These are phyloP conservation scores for Helotiales sp. DNA, from an alignment of 2,329 filamentous ascomycete species.

Conservation along the genomic window DNA sequence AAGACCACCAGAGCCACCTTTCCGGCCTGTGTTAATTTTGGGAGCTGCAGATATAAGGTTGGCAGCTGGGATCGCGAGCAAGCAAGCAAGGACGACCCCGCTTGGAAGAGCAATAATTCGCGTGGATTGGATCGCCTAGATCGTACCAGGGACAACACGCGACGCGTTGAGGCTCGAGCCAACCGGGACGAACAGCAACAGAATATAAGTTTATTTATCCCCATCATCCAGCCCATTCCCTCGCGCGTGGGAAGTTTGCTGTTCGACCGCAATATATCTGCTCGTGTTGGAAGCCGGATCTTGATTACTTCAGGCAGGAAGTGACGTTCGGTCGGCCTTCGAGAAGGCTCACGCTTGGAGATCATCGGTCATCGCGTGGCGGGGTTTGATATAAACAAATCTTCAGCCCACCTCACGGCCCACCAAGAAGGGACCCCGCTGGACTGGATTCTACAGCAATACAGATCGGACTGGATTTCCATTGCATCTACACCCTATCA, in stretches of 20 bases:
- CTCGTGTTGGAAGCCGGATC: neutral
- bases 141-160: constrained; percentile 13
- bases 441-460: constrained; percentile 6
- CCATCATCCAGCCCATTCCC: constrained; percentile 2
- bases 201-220: constrained; percentile 3
- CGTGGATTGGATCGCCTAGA: constrained; percentile 1
- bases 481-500: constrained; percentile 7
- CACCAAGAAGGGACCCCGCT: constrained; percentile 7
- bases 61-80: neutral
- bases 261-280: neutral
- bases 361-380: constrained; percentile 1
- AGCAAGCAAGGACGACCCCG: neutral
- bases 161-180: constrained; percentile 19
- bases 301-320: constrained; percentile 4
- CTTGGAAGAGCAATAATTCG: neutral
- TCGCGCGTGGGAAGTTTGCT: constrained; percentile 14
- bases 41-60: neutral
- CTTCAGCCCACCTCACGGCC: constrained; percentile 11
- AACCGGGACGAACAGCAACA: constrained; percentile 4
- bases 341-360: neutral
- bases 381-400: constrained; percentile 26
- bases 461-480: constrained; percentile 8
- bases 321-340: constrained; percentile 3
- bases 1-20: neutral
- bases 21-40: neutral